Conservation (phyloP, 257 asterid species). For the Agastache rugosa region DNA sequence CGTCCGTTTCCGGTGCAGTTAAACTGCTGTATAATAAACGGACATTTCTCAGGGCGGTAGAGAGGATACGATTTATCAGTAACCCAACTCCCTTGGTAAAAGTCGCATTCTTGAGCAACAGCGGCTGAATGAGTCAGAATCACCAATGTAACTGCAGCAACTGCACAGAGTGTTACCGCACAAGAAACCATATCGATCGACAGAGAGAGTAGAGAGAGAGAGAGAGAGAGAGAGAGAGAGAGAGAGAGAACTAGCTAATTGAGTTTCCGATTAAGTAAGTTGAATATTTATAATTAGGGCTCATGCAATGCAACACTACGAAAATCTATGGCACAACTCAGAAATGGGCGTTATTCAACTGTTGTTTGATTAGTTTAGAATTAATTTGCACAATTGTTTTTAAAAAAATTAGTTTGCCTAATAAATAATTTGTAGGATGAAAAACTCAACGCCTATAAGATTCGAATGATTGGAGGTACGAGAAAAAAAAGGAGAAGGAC, state of each 20-base stretch:
- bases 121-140: neutral
- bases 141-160: slow-evolving; percentile 30
- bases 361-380: neutral
- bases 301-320: neutral
- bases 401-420: neutral
- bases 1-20: slow-evolving; percentile 60
- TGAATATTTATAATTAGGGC: neutral
- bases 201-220: slow-evolving; percentile 2
- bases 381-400: no score
- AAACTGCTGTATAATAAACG: slow-evolving; percentile 50
- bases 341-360: neutral
- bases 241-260: slow-evolving; percentile 7
- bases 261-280: neutral
- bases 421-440: neutral
- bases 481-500: neutral
- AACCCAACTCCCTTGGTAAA: slow-evolving; percentile 59
- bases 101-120: slow-evolving; percentile 37
- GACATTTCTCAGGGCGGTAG: slow-evolving; percentile 49
- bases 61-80: slow-evolving; percentile 54
- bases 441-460: neutral
- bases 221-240: neutral
- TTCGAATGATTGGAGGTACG: neutral
- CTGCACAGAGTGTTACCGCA: neutral
- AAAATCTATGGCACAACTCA: neutral
- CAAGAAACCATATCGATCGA: neutral